Evolutionary conservation across 2,329 filamentous ascomycete genomes (phyloP), one percentile per base, ranked within the genome.

Genomic region (Phialocephala sp.): DNA sequence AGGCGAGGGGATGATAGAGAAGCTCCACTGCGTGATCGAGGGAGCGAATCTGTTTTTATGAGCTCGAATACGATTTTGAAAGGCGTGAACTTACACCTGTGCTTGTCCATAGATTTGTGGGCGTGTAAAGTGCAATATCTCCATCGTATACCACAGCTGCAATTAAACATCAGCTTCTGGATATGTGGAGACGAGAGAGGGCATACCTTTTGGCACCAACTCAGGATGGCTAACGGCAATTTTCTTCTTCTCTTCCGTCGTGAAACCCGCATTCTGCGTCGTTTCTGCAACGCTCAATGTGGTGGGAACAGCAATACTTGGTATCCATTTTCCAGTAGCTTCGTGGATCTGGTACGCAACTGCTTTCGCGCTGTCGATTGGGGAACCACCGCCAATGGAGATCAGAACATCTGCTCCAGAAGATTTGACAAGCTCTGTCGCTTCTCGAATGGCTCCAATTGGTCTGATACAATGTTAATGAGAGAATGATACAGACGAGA

Each of bases 1-100:
- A 79, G 1, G 82, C 78, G 0, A 80, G 81, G 0, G 82, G 82
- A 65, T 87, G 82, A 68, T 86, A 86, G 65, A 84, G 75, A 1
- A 81, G 65, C 72, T 87, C 85, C 58, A 87, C 76, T 0, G 85
- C 83, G 68, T 87, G 85, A 69, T 87, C 84, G 63, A 87, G 74
- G 0, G 85, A 83, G 14, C 84, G 76, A 62, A 87, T 74, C 69
- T 71, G 37, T 1, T n/a, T 32, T 66, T 32, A 57, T 14, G 14
- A 1, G 20, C 5, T 32, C 4, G 11, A 43, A 36, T 60, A 3
- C 11, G 24, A n/a, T 3, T 52, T 36, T n/a, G 11, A 27, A 32
- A 54, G 18, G 14, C 6, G 4, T 11, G 8, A 43, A 62, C 66
- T 20, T 54, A 71, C 69, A 0, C 80, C 85, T 0, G 84, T 87